A percentile compares a stretch with the other conserved stretches of the same genome.
These are phyloP conservation scores for Carex littledalei DNA, from an alignment of 176 grass and related monocot genomes.

Conservation along the genomic window DNA sequence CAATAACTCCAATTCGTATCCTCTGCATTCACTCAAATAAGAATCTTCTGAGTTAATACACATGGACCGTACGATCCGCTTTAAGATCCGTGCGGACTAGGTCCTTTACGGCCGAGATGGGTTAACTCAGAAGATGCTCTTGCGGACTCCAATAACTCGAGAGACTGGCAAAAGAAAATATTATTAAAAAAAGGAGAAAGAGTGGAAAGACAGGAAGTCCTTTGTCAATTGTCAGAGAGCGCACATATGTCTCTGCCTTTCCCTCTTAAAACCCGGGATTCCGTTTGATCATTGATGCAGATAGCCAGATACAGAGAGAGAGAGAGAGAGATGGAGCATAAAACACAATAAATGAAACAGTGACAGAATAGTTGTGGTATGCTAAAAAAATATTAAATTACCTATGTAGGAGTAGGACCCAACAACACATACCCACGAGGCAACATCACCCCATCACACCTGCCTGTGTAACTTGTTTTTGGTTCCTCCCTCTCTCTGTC, in stretches of 20 bases:
- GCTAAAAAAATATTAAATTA: not conserved
- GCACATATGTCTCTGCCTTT: conserved; percentile 10
- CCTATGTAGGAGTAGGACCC: not conserved
- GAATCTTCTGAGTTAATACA: too few species aligned
- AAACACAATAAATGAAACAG: not conserved
- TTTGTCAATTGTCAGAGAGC: conserved; percentile 25
- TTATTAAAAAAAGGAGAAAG: not conserved
- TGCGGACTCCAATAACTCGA: too few species aligned
- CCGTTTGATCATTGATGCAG: conserved; percentile 7
- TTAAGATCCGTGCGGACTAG: too few species aligned
- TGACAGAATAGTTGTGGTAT: not conserved
- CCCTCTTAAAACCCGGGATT: conserved; percentile 24
- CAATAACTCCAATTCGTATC: not conserved
- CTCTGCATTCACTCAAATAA: too few species aligned
- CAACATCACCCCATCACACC: conserved; percentile 7
- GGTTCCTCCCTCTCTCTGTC: not conserved
- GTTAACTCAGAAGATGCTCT: too few species aligned
- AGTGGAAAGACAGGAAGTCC: conserved; percentile 13
- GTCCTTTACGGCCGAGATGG: too few species aligned
- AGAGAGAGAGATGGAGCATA: conserved; percentile 3
- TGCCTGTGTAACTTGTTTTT: not conserved
- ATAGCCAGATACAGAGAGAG: not conserved
- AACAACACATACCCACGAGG: conserved; percentile 11
- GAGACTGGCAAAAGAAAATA: too few species aligned
- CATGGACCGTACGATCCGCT: too few species aligned